Percentiles rank a stretch among this genome's conserved stretches.
These are phyloP conservation scores for Pulveroboletus ravenelii DNA, from an alignment of 768 basidiomycete species.

Conservation along the genomic window DNA sequence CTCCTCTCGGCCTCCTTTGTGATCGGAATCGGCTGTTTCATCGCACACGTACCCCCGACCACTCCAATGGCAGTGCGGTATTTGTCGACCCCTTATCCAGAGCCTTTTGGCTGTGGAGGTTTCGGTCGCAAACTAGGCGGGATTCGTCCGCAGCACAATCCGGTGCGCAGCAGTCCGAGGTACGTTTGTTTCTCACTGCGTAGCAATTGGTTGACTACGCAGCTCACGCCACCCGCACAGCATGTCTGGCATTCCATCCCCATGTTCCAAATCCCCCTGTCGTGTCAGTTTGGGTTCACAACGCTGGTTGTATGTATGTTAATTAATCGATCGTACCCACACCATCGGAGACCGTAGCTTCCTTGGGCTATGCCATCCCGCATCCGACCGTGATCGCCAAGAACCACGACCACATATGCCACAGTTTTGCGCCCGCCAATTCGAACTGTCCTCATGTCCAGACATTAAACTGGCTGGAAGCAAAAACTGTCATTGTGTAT, in stretches of 20 bases:
- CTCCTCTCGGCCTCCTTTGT: conserved; percentile 13
- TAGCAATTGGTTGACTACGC: too few relatives aligned
- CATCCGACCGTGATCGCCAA: conserved; percentile 7
- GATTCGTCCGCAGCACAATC: conserved; percentile 2
- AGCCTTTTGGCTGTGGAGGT: too few relatives aligned
- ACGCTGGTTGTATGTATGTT: conserved; percentile 6
- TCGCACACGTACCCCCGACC: neutral
- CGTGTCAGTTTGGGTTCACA: neutral
- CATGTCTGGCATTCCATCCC: too few relatives aligned
- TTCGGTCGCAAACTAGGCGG: too few relatives aligned
- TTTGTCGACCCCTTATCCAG: too few relatives aligned
- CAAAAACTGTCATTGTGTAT: too few relatives aligned
- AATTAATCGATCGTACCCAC: conserved; percentile 17
- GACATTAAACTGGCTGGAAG: neutral
- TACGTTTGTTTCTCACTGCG: too few relatives aligned
- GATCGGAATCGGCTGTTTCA: conserved; percentile 22
- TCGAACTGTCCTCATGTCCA: conserved; percentile 4
- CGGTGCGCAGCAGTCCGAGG: too few relatives aligned
- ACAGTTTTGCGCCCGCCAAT: conserved; percentile 24
- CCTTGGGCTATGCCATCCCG: conserved; percentile 12
- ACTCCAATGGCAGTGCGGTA: conserved; percentile 7
- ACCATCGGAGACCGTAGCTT: conserved; percentile 9
- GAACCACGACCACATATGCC: conserved; percentile 10
- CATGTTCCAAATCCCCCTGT: too few relatives aligned
- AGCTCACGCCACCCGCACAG: too few relatives aligned